Conservation (phyloP, 768 basidiomycete species). For the Pholiota microspora region DNA sequence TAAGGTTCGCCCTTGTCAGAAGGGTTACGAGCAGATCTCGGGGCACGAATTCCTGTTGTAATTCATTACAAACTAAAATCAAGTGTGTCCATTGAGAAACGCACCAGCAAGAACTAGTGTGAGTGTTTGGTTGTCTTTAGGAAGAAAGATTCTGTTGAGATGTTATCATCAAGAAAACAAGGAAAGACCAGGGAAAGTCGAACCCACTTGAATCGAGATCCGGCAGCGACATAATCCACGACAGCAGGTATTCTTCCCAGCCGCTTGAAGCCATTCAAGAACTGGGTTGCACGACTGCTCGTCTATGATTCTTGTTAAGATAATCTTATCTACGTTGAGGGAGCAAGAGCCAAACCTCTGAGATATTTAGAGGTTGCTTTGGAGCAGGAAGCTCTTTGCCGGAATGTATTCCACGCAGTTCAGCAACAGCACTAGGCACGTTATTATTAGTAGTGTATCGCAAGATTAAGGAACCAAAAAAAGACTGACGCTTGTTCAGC, state of each 20-base stretch:
- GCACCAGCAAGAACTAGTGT: constrained; percentile 88
- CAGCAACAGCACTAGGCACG: constrained; percentile 65
- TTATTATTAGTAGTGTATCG: neutral
- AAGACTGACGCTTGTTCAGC: constrained; percentile 84
- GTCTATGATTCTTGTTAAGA: constrained; percentile 38
- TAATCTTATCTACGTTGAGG: neutral
- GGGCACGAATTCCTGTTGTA: constrained; percentile 77
- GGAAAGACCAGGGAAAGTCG: constrained; percentile 1
- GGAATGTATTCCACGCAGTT: constrained; percentile 84
- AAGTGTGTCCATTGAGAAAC: neutral
- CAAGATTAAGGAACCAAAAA: neutral
- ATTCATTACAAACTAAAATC: neutral
- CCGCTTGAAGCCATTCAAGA: constrained; percentile 90
- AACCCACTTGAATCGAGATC: constrained; percentile 90
- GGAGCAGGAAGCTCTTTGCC: constrained; percentile 83
- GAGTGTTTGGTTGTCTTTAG: constrained; percentile 90
- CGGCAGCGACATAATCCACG: constrained; percentile 92
- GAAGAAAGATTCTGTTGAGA: constrained; percentile 64
- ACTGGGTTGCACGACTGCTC: constrained; percentile 75
- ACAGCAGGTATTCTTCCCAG: constrained; percentile 79
- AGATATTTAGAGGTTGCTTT: constrained; percentile 85
- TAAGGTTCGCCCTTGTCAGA: constrained; percentile 90
- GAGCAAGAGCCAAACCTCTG: constrained; percentile 58
- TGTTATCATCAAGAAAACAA: neutral
- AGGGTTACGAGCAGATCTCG: constrained; percentile 75